A percentile compares a stretch with the other conserved stretches of the same genome.
phyloP scores from a whole-genome alignment of 257 asterid species.

The Solanum sparsipilum region DNA sequence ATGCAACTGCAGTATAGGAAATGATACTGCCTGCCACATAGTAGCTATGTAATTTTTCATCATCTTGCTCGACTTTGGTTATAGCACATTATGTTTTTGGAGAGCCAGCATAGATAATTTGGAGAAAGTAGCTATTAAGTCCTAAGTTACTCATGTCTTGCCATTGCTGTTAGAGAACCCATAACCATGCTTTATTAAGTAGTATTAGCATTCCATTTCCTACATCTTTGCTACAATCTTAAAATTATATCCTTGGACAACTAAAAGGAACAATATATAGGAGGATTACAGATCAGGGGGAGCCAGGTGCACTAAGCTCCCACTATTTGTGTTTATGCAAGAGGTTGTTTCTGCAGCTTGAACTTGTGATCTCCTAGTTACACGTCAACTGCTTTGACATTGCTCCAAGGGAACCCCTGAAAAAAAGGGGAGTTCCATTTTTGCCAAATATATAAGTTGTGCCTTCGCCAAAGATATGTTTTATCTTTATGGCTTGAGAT shows the following conservation, averaged over 20 bases:
- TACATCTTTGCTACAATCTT: neutral
- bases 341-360: neutral
- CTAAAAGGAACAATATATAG: neutral
- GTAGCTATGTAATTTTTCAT: neutral
- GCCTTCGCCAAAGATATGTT: neutral
- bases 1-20: constrained; percentile 6
- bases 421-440: neutral
- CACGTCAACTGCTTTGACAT: neutral
- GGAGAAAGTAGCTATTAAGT: neutral
- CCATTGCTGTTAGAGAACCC: neutral
- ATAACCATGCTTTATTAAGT: neutral
- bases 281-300: neutral
- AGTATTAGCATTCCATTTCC: neutral
- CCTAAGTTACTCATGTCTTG: neutral
- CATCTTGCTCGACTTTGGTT: neutral
- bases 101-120: neutral
- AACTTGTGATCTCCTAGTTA: neutral
- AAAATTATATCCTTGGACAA: neutral
- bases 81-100: neutral
- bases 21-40: constrained; percentile 5
- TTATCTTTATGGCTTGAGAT: neutral
- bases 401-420: neutral
- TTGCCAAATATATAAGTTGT: neutral
- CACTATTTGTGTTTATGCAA: neutral
- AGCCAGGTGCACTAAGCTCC: neutral